Evolutionary conservation across 2,329 filamentous ascomycete genomes (phyloP), one percentile per base, ranked within the genome.

Genomic region (Cyanodermella asteris): DNA sequence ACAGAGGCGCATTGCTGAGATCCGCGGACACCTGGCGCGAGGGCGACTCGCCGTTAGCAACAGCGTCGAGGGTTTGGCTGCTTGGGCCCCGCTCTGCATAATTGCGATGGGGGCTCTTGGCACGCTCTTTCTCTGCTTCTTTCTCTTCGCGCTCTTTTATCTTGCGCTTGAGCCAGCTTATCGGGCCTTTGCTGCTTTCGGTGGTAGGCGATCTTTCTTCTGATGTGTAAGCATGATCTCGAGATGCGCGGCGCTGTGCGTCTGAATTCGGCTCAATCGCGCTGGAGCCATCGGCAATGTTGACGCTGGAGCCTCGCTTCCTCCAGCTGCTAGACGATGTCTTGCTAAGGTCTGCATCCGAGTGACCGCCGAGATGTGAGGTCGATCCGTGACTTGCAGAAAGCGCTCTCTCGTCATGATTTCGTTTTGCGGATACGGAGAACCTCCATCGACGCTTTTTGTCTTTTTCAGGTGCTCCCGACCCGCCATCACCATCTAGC

Each of bases 371-470:
- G n/a, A 71, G 38, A 2, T 51, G 42, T 27, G 60, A 49, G 26
- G 60, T 44, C 30, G 54, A 43, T 34, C 62, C 28, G 28, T 48
- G 31, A 36, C 51, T 39, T 37, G 47, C 22, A 36, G 55, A 44
- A 7, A 57, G 48, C 22, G n/a, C n/a, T n/a, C n/a, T n/a, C n/a
- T n/a, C n/a, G n/a, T 57, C 46, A 17, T 70, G 68, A 17, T 71
- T 64, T 31, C 61, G 68, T 27, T 59, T 53, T 3, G 46, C 35
- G 2, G 50, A 44, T 4, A 48, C 60, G 12, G 70, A 70, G 11
- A 78, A 73, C 26, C 81, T 58, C 54, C 80, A 78, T 15, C 73
- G 67, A 29, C 61, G 66, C 39, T 72, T 74, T 46, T 70, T 75
- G 26, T 75, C 69, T 36, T 63, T 70, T 26, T 74, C 69, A 9